phyloP scores from a whole-genome alignment of 2,329 filamentous ascomycete species.

The Pseudogymnoascus sp. region DNA sequence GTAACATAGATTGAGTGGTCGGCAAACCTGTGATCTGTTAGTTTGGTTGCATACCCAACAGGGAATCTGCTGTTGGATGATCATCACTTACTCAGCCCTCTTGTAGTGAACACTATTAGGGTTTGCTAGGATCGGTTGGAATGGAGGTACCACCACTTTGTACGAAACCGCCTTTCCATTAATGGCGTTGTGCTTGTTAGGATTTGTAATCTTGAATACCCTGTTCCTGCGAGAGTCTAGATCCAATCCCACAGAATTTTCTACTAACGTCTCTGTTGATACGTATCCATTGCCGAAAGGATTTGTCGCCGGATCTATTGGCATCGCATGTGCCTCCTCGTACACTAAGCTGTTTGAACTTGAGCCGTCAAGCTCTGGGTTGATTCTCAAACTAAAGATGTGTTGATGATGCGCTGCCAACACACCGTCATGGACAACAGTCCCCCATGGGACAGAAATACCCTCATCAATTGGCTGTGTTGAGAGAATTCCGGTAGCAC shows the following conservation, averaged over 20 bases:
- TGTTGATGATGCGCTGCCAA: constrained; percentile 67
- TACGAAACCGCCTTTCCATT: constrained; percentile 47
- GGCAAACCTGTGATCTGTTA: constrained; percentile 30
- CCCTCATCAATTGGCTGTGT: constrained; percentile 60
- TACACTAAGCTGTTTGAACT: constrained; percentile 45
- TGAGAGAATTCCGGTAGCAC: constrained; percentile 61
- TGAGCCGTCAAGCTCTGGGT: constrained; percentile 52
- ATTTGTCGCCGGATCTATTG: constrained; percentile 43
- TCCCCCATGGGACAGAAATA: constrained; percentile 56
- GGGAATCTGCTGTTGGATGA: constrained; percentile 23
- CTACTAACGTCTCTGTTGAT: constrained; percentile 38
- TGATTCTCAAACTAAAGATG: constrained; percentile 60
- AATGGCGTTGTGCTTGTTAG: constrained; percentile 40
- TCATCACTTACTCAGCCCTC: constrained; percentile 33
- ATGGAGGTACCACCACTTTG: constrained; percentile 46
- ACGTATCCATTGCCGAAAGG: constrained; percentile 44
- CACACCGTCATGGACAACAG: constrained; percentile 59
- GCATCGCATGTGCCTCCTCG: constrained; percentile 52
- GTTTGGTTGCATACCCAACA: too few species aligned
- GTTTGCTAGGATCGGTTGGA: constrained; percentile 48
- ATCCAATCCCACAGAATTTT: constrained; percentile 38
- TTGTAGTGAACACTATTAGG: constrained; percentile 37
- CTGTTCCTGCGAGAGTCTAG: constrained; percentile 39
- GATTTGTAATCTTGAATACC: constrained; percentile 50
- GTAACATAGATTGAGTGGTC: constrained; percentile 49